Conservation (phyloP, 768 basidiomycete species). For the Mycena pura region DNA sequence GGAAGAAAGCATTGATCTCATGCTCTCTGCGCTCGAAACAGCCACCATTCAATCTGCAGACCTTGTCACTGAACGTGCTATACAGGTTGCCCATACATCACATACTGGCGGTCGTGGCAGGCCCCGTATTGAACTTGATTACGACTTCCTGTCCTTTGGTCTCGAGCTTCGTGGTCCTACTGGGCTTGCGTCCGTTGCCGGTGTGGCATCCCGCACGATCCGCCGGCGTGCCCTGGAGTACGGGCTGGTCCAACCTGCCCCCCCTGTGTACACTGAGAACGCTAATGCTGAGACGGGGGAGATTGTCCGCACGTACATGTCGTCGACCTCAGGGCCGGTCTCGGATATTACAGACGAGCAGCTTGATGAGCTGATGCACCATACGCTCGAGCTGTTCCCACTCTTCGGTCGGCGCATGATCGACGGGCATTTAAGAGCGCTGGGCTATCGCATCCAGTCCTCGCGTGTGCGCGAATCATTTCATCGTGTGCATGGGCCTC, state of each 20-base stretch:
- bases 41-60: constrained; percentile 22
- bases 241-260: constrained; percentile 13
- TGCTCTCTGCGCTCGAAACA: constrained; percentile 23
- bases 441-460: constrained; percentile 21
- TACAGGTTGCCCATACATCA: background rate
- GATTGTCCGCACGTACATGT: background rate
- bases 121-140: constrained; percentile 32
- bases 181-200: background rate
- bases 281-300: background rate
- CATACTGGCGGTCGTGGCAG: constrained; percentile 15
- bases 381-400: constrained; percentile 26
- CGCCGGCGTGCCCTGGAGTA: constrained; percentile 23
- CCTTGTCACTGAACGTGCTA: constrained; percentile 9
- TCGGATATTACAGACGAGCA: constrained; percentile 26
- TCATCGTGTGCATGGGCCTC: constrained; percentile 22
- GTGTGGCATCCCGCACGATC: background rate
- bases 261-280: constrained; percentile 15
- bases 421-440: constrained; percentile 14
- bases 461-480: constrained; percentile 21
- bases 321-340: constrained; percentile 1
- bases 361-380: constrained; percentile 16
- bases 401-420: constrained; percentile 27
- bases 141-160: constrained; percentile 30
- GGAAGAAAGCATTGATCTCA: constrained; percentile 18
- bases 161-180: constrained; percentile 24